Percentiles rank a stretch among this genome's conserved stretches.
Conservation (phyloP, 2,329 filamentous ascomycete genomes). For the Shiraia bambusicola region DNA sequence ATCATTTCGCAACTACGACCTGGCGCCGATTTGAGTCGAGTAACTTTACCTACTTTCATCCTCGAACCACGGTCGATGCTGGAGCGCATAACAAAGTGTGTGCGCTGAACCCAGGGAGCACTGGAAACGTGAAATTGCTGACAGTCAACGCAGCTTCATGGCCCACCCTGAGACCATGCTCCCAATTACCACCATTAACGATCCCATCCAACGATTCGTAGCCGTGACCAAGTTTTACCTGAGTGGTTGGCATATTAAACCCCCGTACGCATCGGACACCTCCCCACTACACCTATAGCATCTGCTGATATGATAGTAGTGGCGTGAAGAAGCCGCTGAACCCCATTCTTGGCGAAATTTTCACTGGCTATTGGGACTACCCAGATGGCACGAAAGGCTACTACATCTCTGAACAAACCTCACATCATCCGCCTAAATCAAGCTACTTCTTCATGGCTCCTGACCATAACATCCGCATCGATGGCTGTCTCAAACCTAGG, state of each 20-base stretch:
- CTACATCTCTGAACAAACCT: slow-evolving; percentile 97
- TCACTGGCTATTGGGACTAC: slow-evolving; percentile 94
- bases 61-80: slow-evolving; percentile 97
- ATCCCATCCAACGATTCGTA: slow-evolving; percentile 86
- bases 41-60: slow-evolving; percentile 95
- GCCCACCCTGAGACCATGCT: slow-evolving; percentile 95
- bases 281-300: slow-evolving; percentile 8
- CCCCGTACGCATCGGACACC: slow-evolving; percentile 65
- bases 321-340: slow-evolving; percentile 98
- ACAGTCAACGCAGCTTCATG: slow-evolving; percentile 75
- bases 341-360: slow-evolving; percentile 91
- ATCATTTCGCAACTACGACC: slow-evolving; percentile 97
- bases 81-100: slow-evolving; percentile 96
- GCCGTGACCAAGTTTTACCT: slow-evolving; percentile 98
- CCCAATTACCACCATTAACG: slow-evolving; percentile 81
- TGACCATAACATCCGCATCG: slow-evolving; percentile 89
- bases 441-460: slow-evolving; percentile 99
- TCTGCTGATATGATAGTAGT: slow-evolving; percentile 51
- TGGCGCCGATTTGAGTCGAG: slow-evolving; percentile 89
- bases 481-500: slow-evolving; percentile 90
- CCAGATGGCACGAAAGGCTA: slow-evolving; percentile 82
- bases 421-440: slow-evolving; percentile 96
- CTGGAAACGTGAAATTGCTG: slow-evolving; percentile 5
- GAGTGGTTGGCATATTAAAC: slow-evolving; percentile 98
- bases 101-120: slow-evolving; percentile 13